Base-by-base conservation (phyloP, 345 rosid genomes). In the Arabis hirsuta region DNA sequence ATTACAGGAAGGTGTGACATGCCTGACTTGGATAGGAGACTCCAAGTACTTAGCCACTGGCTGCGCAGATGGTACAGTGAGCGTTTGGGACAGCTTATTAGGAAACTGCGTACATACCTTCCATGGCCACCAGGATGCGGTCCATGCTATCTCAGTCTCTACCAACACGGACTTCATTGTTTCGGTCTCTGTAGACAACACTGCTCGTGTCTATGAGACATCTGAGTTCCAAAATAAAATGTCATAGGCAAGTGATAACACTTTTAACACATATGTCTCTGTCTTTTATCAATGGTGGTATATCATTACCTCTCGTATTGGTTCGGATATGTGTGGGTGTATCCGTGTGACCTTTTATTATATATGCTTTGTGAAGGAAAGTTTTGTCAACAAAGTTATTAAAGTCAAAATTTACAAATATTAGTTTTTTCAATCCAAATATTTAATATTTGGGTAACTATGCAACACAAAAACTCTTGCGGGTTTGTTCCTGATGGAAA, bases 71-170 rank as follows among this genome's bases (percentile, higher is more conserved):
- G 98, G 98, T 71, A 80, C 80, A 69, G 88, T 95, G 65, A 73
- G 82, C 20, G 19, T 95, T 22, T 91, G 98, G 98, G 95, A 95
- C 66, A 77, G 90, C 81, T 90, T 90, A 2, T 86, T 90, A 4
- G 96, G 96, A 3, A 88, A 81, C 36, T 88, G 92, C 48, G 72
- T 85, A 0, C 83, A 82, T 76, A 87, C 81, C 46, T 87, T 79
- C 59, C 72, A 84, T 6, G 98, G 96, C n/a, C 99, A 91, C 8
- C 55, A 81, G 0, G 85, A 78, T 51, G 81, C 82, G 53, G 69
- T 95, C 42, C 93, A 90, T 50, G 77, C 87, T 43, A 63, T 90
- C 13, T 80, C 92, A 7, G 62, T 84, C 42, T 80, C 96, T 10
- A 74, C 82, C 4, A 72, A 83, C 63, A 57, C 54, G 4, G 85